These are phyloP conservation scores for Blastocystis sp. DNA, from an alignment of 352 stramenopile genomes.

Conservation along the genomic window DNA sequence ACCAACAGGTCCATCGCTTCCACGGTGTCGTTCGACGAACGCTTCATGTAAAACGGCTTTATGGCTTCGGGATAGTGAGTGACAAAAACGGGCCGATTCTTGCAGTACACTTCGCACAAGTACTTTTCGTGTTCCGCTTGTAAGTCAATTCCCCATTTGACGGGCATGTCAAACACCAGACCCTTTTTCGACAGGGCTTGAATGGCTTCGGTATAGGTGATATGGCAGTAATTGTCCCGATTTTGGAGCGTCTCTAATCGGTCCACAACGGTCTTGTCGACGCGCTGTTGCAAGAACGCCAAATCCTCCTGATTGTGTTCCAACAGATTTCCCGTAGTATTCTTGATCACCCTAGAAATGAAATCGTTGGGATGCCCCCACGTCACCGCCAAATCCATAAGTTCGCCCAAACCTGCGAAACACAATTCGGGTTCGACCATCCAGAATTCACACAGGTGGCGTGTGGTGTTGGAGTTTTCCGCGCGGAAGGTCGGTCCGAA, in stretches of 20 bases:
- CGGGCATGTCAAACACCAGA: conserved; percentile 80
- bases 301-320: conserved; percentile 79
- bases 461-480: conserved; percentile 90
- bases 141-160: conserved; percentile 88
- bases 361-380: conserved; percentile 76
- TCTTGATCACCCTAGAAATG: conserved; percentile 19
- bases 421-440: conserved; percentile 90
- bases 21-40: conserved; percentile 86
- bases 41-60: conserved; percentile 95
- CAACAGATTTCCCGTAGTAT: conserved; percentile 3
- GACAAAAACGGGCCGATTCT: conserved; percentile 26
- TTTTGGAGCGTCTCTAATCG: conserved; percentile 77
- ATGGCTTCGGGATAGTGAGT: conserved; percentile 90
- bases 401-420: conserved; percentile 82
- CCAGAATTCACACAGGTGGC: conserved; percentile 89
- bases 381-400: conserved; percentile 91
- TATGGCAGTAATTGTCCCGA: conserved; percentile 71
- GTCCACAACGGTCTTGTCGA: conserved; percentile 83
- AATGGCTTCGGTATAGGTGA: conserved; percentile 91
- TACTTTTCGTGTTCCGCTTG: conserved; percentile 90
- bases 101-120: conserved; percentile 79
- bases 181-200: conserved; percentile 77
- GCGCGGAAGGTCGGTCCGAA: conserved; percentile 91
- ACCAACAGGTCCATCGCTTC: conserved; percentile 89
- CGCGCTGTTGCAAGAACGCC: conserved; percentile 87